Evolutionary conservation across 345 rosid genomes (phyloP), one percentile per base, ranked within the genome.

Genomic region (Ceriops decandra): DNA sequence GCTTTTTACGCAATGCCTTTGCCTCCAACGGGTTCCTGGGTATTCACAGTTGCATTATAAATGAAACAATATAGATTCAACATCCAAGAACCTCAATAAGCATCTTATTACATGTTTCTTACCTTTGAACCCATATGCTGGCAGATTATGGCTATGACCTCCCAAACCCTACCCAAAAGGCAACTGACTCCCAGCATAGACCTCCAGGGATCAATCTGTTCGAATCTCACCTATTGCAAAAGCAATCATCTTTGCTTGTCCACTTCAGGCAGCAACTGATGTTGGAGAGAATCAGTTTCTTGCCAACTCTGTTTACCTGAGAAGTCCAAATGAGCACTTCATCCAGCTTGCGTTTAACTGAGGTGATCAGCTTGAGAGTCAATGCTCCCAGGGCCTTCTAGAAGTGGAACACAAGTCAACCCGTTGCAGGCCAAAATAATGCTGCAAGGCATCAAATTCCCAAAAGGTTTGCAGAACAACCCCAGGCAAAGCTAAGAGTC

Each of bases 401-500:
- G 64, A 13, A 24, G 49, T 42, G 28, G 31, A 56, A 54, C 15
- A n/a, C 30, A n/a, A n/a, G 58, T 10, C 27, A 22, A 56, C 59
- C 31, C 5, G 2, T 56, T 56, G 17, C 28, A 27, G 31, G 31
- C 26, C 32, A 33, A 49, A 15, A 31, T 33, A 57, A 17, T 33
- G 36, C 42, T 49, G 57, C 32, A 28, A 54, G 8, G 63, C 67
- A 30, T 30, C 6, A 21, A 59, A 24, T 22, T 28, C 49, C 60
- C 74, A 27, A 27, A 60, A 7, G 51, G 60, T 28, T 51, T 46
- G 59, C 68, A 24, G 32, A 63, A 17, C 32, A 60, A 68, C 26
- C 11, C 71, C 28, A 64, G 3, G 60, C 28, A 46, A 31, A 22
- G 42, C 75, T 78, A 83, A 27, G 68, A 74, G 60, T 85, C 90